Evolutionary conservation across 306 rosid genomes (phyloP).

Genomic region (Fragaria ananassa): DNA sequence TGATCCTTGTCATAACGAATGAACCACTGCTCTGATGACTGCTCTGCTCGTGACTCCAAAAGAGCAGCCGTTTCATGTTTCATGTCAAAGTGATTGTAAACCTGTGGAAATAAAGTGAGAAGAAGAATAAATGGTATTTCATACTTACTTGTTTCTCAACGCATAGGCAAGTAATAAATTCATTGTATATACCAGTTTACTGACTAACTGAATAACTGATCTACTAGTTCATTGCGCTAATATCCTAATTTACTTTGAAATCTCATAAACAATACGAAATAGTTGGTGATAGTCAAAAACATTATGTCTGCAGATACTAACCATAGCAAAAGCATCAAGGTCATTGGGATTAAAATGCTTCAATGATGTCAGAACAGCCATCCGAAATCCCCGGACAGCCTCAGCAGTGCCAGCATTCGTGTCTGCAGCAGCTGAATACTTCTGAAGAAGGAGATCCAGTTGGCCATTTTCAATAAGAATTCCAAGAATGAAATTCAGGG

Average conservation of each 20-base stretch:
- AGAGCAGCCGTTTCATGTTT: constrained; percentile 93
- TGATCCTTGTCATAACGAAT: constrained; percentile 72
- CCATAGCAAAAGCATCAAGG: constrained; percentile 97
- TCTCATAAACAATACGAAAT: constrained; percentile 8
- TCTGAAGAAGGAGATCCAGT: constrained; percentile 94
- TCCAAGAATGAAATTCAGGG: constrained; percentile 91
- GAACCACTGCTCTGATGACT: constrained; percentile 74
- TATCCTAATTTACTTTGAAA: not conserved
- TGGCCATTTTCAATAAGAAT: constrained; percentile 96
- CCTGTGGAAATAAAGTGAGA: constrained; percentile 42
- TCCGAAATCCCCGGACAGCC: constrained; percentile 88
- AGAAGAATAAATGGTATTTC: not conserved
- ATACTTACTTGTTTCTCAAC: not conserved
- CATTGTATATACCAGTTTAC: not conserved
- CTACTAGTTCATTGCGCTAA: not conserved
- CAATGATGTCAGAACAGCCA: constrained; percentile 95
- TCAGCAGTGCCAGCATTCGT: constrained; percentile 73
- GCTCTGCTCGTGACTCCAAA: constrained; percentile 82
- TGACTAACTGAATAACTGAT: not conserved
- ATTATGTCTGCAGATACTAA: constrained; percentile 38
- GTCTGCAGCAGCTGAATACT: constrained; percentile 88
- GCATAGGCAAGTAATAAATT: not conserved
- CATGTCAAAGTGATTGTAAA: constrained; percentile 94
- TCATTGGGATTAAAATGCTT: constrained; percentile 95
- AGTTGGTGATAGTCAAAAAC: not conserved